Base-by-base conservation (phyloP, 2,329 filamentous ascomycete species). In the Aspergillus amoenus region DNA sequence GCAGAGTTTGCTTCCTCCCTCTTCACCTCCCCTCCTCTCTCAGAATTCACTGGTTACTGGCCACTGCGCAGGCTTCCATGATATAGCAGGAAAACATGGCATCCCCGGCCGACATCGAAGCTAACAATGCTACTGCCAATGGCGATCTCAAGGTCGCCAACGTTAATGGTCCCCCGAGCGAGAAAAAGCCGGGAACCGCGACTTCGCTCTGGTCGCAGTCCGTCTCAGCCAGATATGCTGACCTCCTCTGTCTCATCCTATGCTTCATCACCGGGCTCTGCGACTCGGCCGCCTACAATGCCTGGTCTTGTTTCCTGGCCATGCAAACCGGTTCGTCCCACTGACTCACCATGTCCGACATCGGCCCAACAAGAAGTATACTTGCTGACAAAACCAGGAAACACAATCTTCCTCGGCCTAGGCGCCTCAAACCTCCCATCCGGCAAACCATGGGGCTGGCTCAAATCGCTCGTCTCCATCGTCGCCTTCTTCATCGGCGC, bases 401-500 rank as follows among this genome's bases (percentile, higher is more conserved):
- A 79, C 62, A 79, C 77, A 30, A 70, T 79, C 59, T 79, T 79
- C 69, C 71, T 78, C 49, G 77, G 75, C 18, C 73, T 79, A 5
- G 77, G 77, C 37, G 72, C 77, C 22, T 74, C 75, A 5, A 70
- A 71, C 32, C 73, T 74, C 52, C 75, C 76, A 8, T 53, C 56
- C 43, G 71, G 63, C 39, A 74, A 76, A 52, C 67, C 70, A 11
- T 78, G 72, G 66, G 74, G 75, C 54, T 79, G 76, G 72, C 66
- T 77, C 34, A 79, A 79, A 54, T 77, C 76, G 15, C 70, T 79
- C 30, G 64, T 73, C 34, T 76, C 77, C 2, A 78, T 79, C 58
- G 55, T 56, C 34, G 65, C 68, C 24, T 79, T 79, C 66, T 73
- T 78, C 63, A 56, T 71, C 56, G 77, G 77, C 45, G 70, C 76